Conservation (phyloP, 2,329 filamentous ascomycete genomes). For the Fusarium phyllophilum region DNA sequence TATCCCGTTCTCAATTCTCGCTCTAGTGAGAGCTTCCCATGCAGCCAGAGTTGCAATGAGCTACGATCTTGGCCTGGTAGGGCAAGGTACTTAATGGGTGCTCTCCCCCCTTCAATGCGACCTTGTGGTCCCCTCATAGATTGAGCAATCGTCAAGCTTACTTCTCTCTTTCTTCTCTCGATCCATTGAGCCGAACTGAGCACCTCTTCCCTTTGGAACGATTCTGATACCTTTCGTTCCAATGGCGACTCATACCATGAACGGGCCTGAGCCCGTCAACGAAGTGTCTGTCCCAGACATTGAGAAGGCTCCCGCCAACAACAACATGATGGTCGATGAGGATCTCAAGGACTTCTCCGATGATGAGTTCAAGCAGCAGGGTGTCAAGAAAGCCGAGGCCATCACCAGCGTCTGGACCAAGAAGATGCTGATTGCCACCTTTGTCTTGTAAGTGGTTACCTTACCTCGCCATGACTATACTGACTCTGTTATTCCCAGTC, state of each 20-base stretch:
- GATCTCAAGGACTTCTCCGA: constrained; percentile 3
- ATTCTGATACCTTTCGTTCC: neutral
- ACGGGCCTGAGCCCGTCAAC: constrained; percentile 18
- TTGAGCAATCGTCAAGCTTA: neutral
- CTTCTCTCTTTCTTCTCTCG: neutral
- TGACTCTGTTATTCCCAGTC: constrained; percentile 6
- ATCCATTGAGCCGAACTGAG: neutral
- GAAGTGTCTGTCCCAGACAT: constrained; percentile 18
- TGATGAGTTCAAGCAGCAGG: constrained; percentile 26
- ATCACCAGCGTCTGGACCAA: constrained; percentile 53
- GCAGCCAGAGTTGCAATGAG: neutral
- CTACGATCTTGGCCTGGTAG: neutral
- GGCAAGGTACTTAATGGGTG: constrained; percentile 15
- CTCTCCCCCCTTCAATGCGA: neutral
- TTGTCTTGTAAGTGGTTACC: constrained; percentile 42
- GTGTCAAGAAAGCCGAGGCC: constrained; percentile 49
- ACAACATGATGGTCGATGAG: constrained; percentile 7
- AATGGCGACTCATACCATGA: constrained; percentile 17
- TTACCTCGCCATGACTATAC: neutral
- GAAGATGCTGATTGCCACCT: constrained; percentile 46
- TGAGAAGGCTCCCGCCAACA: constrained; percentile 15
- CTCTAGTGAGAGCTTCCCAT: constrained; percentile 3
- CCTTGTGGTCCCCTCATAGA: neutral
- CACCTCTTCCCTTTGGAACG: neutral
- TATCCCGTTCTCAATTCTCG: neutral